Evolutionary conservation across 78 protist genomes (phyloP).

Genomic region (Dictyostelium intermedium): DNA sequence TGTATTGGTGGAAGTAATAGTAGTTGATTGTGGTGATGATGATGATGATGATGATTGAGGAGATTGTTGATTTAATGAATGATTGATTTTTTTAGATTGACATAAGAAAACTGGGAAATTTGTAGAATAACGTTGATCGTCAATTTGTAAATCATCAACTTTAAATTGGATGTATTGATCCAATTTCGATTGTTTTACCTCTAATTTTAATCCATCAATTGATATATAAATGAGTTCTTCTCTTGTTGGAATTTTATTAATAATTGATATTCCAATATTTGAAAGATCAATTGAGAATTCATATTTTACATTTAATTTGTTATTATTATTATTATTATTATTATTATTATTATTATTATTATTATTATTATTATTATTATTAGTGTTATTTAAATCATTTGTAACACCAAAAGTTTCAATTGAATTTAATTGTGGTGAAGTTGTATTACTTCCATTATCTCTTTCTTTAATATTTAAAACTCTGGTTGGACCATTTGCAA

Average conservation of each 20-base stretch:
- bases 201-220: constrained; percentile 31
- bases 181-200: constrained; percentile 29
- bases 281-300: constrained; percentile 4
- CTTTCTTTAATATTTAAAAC: constrained; percentile 28
- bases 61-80: neutral
- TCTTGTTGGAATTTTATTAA: constrained; percentile 45
- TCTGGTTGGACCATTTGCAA: constrained; percentile 65
- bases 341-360: neutral
- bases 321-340: neutral
- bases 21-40: neutral
- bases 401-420: neutral
- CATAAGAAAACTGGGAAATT: constrained; percentile 80
- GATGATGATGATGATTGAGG: neutral
- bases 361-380: neutral
- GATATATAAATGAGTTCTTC: constrained; percentile 73
- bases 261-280: constrained; percentile 55
- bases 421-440: neutral
- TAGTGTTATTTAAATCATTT: neutral
- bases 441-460: neutral
- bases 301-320: neutral
- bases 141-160: constrained; percentile 73
- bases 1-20: neutral
- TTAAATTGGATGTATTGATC: constrained; percentile 56
- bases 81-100: constrained; percentile 4
- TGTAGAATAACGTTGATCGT: constrained; percentile 79